Base-by-base conservation (phyloP, 352 stramenopile species). In the Achlya hypogyna region DNA sequence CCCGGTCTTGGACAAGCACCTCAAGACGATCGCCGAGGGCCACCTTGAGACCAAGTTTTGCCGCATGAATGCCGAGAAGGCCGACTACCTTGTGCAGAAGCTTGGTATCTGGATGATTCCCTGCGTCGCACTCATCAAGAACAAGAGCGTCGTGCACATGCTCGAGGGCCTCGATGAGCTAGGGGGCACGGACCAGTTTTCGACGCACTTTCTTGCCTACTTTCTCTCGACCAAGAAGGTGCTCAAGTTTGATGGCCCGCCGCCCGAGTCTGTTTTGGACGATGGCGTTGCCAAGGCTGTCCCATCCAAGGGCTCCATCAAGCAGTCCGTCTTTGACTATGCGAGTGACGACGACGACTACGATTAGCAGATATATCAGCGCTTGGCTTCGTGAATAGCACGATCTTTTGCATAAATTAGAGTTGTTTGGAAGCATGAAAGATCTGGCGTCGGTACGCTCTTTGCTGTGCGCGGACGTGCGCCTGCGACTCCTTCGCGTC, bases 21-120 rank as follows among this genome's bases (percentile, higher is more conserved):
- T 99, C 53, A 70, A 75, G 49, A 86, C 93, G 22, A 76, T 99
- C 20, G 93, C 96, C 51, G 74, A 77, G 31, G 82, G 87, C 51
- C 95, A 98, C 78, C 59, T 97, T 6, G 96, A 98, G 76, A 98
- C 96, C 29, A 84, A 85, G 62, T 98, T 99, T 74, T 76, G 94
- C 43, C 96, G 95, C 69, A 96, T 99, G 63, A 96, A 99, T 74
- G 96, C 97, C 10, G 96, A 98, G 73, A 97, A 98, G 66, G 88
- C 86, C 62, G 93, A 96, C 71, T 99, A 96, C 73, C 77, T 99
- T n/a, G 93, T 98, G 43, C 84, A 98, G 54, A 96, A 97, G 62
- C 73, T 99, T 23, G 93, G 94, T 0, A 82, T 98, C 65, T 94
- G 95, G 74, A 95, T 98, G 75, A 98, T 99, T 71, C 96, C 96